Conservation (phyloP, 208 protist genomes). For the Trypanosoma congolense region DNA sequence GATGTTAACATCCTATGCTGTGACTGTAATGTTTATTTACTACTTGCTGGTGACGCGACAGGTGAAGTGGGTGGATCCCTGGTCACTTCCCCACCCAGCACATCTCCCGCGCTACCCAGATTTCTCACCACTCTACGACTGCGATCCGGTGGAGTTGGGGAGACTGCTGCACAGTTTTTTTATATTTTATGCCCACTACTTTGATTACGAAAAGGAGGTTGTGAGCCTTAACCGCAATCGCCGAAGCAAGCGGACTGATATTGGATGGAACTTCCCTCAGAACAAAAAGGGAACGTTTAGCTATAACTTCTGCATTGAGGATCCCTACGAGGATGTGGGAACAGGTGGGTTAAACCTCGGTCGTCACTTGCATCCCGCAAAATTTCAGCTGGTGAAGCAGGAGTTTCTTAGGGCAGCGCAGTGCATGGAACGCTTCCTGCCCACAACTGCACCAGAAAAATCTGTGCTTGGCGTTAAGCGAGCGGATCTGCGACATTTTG, state of each 20-base stretch:
- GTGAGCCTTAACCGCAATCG: constrained; percentile 75
- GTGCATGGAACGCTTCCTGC: constrained; percentile 77
- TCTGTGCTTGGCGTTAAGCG: constrained; percentile 76
- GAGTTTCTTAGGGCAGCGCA: constrained; percentile 78
- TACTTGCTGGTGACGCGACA: constrained; percentile 79
- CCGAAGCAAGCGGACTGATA: constrained; percentile 45
- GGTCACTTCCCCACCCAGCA: constrained; percentile 78
- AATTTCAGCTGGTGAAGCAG: constrained; percentile 87
- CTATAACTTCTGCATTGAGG: constrained; percentile 82
- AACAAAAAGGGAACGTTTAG: constrained; percentile 77
- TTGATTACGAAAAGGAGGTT: constrained; percentile 78
- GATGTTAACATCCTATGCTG: constrained; percentile 86
- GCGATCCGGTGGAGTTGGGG: constrained; percentile 67
- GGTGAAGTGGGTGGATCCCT: constrained; percentile 80
- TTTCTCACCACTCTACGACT: constrained; percentile 66
- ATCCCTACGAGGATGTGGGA: constrained; percentile 86
- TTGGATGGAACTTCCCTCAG: constrained; percentile 77
- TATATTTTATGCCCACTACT: constrained; percentile 76
- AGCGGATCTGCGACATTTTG: constrained; percentile 41
- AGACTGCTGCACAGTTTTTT: constrained; percentile 82
- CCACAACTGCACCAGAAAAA: constrained; percentile 68
- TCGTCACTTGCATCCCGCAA: constrained; percentile 78
- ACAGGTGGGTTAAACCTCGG: constrained; percentile 81
- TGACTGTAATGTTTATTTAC: constrained; percentile 84
- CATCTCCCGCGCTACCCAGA: constrained; percentile 86